Conservation (phyloP, 2,329 filamentous ascomycete species). For the Bipolaris cookei region DNA sequence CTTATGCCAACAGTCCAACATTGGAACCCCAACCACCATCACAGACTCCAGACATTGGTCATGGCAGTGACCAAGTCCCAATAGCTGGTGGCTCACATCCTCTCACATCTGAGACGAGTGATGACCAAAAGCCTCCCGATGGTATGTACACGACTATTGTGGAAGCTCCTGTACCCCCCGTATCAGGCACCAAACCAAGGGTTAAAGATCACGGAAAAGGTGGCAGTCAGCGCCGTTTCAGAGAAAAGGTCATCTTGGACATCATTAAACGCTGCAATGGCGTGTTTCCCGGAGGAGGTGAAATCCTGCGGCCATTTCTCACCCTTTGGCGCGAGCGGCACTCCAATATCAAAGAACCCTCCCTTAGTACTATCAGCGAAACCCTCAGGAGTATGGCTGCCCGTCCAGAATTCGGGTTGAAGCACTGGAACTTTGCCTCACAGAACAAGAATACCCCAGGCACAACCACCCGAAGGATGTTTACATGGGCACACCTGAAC, state of each 20-base stretch:
- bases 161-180: constrained; percentile 10
- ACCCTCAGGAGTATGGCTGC: constrained; percentile 59
- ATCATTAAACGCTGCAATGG: constrained; percentile 62
- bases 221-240: constrained; percentile 27
- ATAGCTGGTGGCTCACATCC: neutral
- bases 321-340: constrained; percentile 59
- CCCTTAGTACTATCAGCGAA: constrained; percentile 59
- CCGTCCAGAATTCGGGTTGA: constrained; percentile 54
- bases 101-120: neutral
- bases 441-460: constrained; percentile 24
- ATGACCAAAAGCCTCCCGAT: neutral
- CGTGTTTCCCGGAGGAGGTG: constrained; percentile 61
- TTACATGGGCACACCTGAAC: constrained; percentile 56
- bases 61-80: neutral
- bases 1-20: constrained; percentile 19
- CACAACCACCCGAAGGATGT: constrained; percentile 58
- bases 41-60: neutral
- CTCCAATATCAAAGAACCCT: constrained; percentile 51
- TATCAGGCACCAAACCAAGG: constrained; percentile 14
- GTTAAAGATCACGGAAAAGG: constrained; percentile 11
- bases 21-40: neutral
- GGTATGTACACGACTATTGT: constrained; percentile 5
- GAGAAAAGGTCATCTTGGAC: constrained; percentile 58
- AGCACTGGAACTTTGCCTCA: constrained; percentile 51
- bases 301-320: constrained; percentile 62